Percentiles rank a stretch among this genome's conserved stretches.
Evolutionary conservation across 805 yeast species (phyloP).

Genomic region (Candida loeiensis): DNA sequence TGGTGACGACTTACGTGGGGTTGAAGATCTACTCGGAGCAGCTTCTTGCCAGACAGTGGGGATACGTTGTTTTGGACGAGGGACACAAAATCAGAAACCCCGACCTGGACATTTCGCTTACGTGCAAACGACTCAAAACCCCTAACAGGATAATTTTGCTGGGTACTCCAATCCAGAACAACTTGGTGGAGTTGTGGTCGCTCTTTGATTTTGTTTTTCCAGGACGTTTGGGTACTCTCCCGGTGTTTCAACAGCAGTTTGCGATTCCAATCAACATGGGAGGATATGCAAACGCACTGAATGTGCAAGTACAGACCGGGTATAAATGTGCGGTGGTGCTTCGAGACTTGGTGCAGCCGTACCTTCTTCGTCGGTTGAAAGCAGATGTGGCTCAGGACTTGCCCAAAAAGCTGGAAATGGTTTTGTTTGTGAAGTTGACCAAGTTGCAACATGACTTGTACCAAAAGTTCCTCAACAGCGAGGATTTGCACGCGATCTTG

Average conservation of each 20-base stretch:
- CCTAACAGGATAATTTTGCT: slow-evolving; percentile 84
- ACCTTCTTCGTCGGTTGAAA: slow-evolving; percentile 79
- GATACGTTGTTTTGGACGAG: slow-evolving; percentile 87
- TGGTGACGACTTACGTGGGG: slow-evolving; percentile 91
- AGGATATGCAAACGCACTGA: slow-evolving; percentile 97
- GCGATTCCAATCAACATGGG: slow-evolving; percentile 91
- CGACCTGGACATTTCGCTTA: slow-evolving; percentile 78
- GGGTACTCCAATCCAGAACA: slow-evolving; percentile 97
- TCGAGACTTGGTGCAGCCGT: slow-evolving; percentile 86
- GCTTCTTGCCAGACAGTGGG: slow-evolving; percentile 73
- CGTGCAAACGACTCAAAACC: slow-evolving; percentile 81
- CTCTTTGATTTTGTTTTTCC: slow-evolving; percentile 93
- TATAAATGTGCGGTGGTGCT: slow-evolving; percentile 92
- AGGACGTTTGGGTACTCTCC: slow-evolving; percentile 89
- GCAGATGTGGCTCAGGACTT: slow-evolving; percentile 92
- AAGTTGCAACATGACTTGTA: slow-evolving; percentile 70
- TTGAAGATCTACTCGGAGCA: slow-evolving; percentile 62
- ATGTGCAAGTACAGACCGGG: slow-evolving; percentile 93
- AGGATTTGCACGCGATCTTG: slow-evolving; percentile 67
- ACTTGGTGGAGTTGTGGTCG: slow-evolving; percentile 89
- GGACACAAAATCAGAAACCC: slow-evolving; percentile 98
- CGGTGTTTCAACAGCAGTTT: slow-evolving; percentile 90
- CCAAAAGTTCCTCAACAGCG: slow-evolving; percentile 68
- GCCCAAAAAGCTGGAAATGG: slow-evolving; percentile 92
- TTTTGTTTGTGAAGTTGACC: slow-evolving; percentile 84